A percentile compares a stretch with the other conserved stretches of the same genome.
Conservation (phyloP, 2,329 filamentous ascomycete genomes). For the Elsinoe australis region DNA sequence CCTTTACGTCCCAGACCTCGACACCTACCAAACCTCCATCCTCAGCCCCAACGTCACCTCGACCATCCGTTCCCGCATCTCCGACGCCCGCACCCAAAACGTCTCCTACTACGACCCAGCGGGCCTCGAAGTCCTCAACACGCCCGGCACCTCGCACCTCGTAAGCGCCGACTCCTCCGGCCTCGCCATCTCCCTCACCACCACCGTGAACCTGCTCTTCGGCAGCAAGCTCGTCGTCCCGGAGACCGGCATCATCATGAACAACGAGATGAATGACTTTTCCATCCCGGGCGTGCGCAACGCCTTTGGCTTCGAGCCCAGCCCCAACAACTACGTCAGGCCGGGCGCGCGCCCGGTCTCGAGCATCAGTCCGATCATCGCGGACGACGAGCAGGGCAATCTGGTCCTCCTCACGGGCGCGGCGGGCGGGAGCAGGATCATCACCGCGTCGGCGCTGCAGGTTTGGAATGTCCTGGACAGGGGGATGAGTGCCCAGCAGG, state of each 20-base stretch:
- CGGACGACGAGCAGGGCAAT: constrained; percentile 56
- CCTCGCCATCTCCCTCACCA: constrained; percentile 72
- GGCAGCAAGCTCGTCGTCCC: constrained; percentile 72
- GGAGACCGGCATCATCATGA: constrained; percentile 71
- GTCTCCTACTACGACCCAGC: constrained; percentile 66
- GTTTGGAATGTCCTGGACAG: constrained; percentile 66
- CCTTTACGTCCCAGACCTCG: constrained; percentile 57
- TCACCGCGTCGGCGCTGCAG: constrained; percentile 68
- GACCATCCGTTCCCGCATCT: constrained; percentile 58
- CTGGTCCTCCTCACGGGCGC: constrained; percentile 66
- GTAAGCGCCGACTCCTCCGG: constrained; percentile 65
- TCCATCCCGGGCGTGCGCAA: constrained; percentile 71
- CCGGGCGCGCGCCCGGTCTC: constrained; percentile 76
- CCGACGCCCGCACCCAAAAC: constrained; percentile 63
- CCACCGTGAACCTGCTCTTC: constrained; percentile 81
- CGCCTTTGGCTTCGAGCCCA: constrained; percentile 77
- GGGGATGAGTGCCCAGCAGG: constrained; percentile 51
- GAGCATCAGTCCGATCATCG: constrained; percentile 72
- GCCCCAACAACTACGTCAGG: constrained; percentile 70
- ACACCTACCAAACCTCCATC: constrained; percentile 59
- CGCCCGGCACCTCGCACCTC: constrained; percentile 67
- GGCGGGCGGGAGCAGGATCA: constrained; percentile 75
- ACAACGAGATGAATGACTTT: constrained; percentile 61
- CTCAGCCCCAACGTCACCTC: constrained; percentile 53
- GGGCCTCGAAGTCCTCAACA: constrained; percentile 58